Base-by-base conservation (phyloP, 345 rosid genomes). In the Ricinus communis region DNA sequence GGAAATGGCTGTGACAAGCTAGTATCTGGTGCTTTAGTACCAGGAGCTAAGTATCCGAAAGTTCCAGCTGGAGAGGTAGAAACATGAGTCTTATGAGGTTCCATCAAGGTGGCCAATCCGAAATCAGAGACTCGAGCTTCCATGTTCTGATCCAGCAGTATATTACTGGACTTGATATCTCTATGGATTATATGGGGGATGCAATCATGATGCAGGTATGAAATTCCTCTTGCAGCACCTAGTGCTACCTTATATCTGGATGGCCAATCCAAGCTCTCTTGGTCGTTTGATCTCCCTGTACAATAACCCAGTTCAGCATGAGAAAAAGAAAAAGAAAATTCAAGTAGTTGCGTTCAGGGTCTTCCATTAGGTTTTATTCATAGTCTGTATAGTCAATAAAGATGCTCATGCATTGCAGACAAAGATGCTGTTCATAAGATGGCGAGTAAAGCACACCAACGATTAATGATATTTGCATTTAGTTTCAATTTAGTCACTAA, bases 201-300 rank as follows among this genome's bases (percentile, higher is more conserved):
- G 70, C 96, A 91, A 77, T 94, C 96, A 73, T 88, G 88, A 73
- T 91, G 97, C 64, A 94, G 91, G 63, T 94, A 91, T 27, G 97
- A 75, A 40, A 94, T 87, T 78, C 97, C 96, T 83, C 97, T 86
- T 62, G 95, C 93, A 16, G 92, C 88, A 5, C 97, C 96, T 65
- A 90, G 61, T 46, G 96, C 98, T 61, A 94, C 85, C 75, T 57
- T 85, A 65, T 76, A 87, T 69, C 98, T 80, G 0, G 85, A 53
- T 21, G 73, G 74, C 95, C 93, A 90, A 82, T 88, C 90, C 76
- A 94, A 81, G 71, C 64, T 47, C 70, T 57, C 80, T 27, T 54
- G 38, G 38, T 84, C 82, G 50, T 5, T 52, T 28, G 84, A 74
- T 71, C 67, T 83, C 59, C 98, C 94, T 88, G 82, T 81, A 62